Evolutionary conservation across 2,329 filamentous ascomycete genomes (phyloP), one percentile per base, ranked within the genome.

Genomic region (Apiospora aurea): DNA sequence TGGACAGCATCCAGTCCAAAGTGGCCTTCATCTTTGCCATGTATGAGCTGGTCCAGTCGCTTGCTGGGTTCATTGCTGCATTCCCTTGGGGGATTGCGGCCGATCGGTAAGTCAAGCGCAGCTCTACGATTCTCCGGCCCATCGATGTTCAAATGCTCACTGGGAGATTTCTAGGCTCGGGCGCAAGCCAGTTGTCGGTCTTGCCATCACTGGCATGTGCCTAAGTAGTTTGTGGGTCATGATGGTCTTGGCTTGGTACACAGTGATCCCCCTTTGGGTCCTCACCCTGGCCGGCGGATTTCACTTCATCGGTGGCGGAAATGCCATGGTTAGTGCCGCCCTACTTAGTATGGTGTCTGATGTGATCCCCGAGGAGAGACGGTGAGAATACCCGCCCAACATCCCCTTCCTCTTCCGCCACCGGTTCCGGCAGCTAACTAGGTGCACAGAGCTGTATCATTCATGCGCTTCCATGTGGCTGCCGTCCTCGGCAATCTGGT

Each of bases 31-130:
- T 83, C 26, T 72, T 82, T 29, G 82, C 81, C 18, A 77, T 79
- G 5, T 69, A 75, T 64, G 71, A 73, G 16, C 76, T 80, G 21
- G 43, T 82, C 69, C 75, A 76, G 38, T 76, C 81, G 10, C 75
- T 81, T 41, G 79, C 80, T 71, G 78, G 78, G n/a, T 76, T 82
- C 34, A 38, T 81, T 49, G 78, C 78, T 4, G 80, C 82, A 0
- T 78, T 84, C 26, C 82, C 82, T 0, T 84, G 83, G 79, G 83
- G 83, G 2, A 72, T 83, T 6, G 77, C 80, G 5, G 80, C 80
- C 18, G 81, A 82, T 74, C 77, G 76, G 77, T 79, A 75, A 67
- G 76, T n/a, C 4, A 41, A 67, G 10, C n/a, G 18, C 61, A 34
- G 51, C n/a, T 24, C 44, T n/a, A 21, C 41, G 14, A 41, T 16